phyloP scores from a whole-genome alignment of 768 basidiomycete species.

The Strobilomyces dryophilus region DNA sequence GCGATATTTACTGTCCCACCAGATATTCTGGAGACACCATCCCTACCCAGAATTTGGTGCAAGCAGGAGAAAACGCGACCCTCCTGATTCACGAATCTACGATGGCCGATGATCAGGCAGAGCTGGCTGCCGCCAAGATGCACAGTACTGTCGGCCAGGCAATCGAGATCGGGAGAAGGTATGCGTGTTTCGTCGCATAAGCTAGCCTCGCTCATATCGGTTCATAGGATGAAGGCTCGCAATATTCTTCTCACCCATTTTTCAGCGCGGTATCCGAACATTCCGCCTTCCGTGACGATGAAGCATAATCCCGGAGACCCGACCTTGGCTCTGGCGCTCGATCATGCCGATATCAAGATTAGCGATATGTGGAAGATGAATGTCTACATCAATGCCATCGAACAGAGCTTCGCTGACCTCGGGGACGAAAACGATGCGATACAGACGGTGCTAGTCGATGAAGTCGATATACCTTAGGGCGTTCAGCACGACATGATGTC shows the following conservation, averaged over 20 bases:
- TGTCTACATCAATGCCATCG: slow-evolving; percentile 69
- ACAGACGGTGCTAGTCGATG: slow-evolving; percentile 4
- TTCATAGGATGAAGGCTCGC: slow-evolving; percentile 72
- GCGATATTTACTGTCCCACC: not conserved
- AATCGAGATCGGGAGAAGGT: slow-evolving; percentile 70
- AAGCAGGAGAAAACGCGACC: slow-evolving; percentile 63
- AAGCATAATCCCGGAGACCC: slow-evolving; percentile 32
- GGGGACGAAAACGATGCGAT: slow-evolving; percentile 14
- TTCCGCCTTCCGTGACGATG: slow-evolving; percentile 48
- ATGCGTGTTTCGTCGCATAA: slow-evolving; percentile 17
- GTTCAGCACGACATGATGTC: slow-evolving; percentile 5
- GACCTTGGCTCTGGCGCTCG: slow-evolving; percentile 74
- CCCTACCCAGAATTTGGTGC: slow-evolving; percentile 65
- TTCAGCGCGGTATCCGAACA: slow-evolving; percentile 88
- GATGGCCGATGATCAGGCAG: slow-evolving; percentile 79
- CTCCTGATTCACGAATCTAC: slow-evolving; percentile 94
- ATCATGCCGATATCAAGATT: slow-evolving; percentile 66
- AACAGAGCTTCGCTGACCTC: slow-evolving; percentile 55
- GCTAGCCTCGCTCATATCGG: not conserved
- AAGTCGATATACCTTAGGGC: slow-evolving; percentile 14
- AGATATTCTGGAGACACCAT: slow-evolving; percentile 93
- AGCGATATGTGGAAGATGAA: slow-evolving; percentile 84
- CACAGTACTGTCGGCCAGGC: slow-evolving; percentile 93
- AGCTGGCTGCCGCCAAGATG: slow-evolving; percentile 68
- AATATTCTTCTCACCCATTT: slow-evolving; percentile 93